Conservation (phyloP, 192 early-diverging fungal species). For the Mortierella hygrophila region DNA sequence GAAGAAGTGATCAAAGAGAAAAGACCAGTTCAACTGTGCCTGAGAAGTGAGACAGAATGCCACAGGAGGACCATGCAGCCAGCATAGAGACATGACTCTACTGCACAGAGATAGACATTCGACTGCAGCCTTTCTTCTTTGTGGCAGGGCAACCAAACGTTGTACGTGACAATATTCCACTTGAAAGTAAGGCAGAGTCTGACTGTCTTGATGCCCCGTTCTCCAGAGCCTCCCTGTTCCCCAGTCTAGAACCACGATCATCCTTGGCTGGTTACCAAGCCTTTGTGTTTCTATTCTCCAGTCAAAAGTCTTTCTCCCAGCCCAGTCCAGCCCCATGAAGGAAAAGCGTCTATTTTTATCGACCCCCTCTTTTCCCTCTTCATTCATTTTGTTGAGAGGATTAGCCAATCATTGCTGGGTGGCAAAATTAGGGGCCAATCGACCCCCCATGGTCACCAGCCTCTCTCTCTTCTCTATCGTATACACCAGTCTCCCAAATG, state of each 20-base stretch:
- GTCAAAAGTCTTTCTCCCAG: no score
- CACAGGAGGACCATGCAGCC: background rate
- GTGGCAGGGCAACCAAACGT: no score
- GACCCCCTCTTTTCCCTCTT: background rate
- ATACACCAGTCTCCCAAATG: background rate
- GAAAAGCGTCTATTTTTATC: background rate
- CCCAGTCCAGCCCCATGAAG: background rate
- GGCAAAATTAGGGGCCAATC: background rate
- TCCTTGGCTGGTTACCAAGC: no score
- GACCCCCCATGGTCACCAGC: background rate
- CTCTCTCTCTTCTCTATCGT: no score
- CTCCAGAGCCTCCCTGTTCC: no score
- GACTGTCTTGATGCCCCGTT: no score
- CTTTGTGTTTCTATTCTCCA: no score
- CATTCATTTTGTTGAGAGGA: background rate
- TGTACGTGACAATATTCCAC: no score
- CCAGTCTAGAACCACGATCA: no score
- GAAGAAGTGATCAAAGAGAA: background rate
- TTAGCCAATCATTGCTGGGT: background rate
- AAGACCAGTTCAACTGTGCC: background rate
- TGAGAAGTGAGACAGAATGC: background rate
- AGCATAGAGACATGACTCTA: background rate
- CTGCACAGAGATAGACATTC: no score
- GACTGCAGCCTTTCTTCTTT: no score
- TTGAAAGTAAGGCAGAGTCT: no score